Base-by-base conservation (phyloP, 805 yeast species). In the Candida krabiensis region DNA sequence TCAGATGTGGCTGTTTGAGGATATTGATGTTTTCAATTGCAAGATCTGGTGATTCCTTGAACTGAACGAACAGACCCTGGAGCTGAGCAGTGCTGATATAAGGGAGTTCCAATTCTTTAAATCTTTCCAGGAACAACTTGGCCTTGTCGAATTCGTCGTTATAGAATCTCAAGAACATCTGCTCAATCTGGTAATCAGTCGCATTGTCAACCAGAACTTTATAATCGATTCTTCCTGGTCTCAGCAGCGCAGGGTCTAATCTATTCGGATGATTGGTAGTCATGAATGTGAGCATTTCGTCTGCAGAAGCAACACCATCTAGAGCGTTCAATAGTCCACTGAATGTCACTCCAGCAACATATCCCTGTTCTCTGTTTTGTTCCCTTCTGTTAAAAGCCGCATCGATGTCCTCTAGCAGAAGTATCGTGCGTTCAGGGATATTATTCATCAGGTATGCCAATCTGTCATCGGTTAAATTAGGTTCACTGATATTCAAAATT, bases 301-400 rank as follows among this genome's bases (percentile, higher is more conserved):
- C 99, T 2, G 97, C 96, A 19, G 96, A 86, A 3, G 98, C 93
- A 13, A 93, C 98, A 32, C 99, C 99, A 61, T 93, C 99, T 33
- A 93, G 69, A 0, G 99, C 96, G 58, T 93, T 93, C 43, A 93
- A 67, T 31, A 93, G 69, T 0, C 99, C 99, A 40, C 96, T 86
- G 56, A 93, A 93, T 2, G 99, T 93, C 11, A 93, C 97, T 14
- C 96, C 96, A 1, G 95, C 80, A 17, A 73, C 70, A 58, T 70
- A 90, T 0, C 96, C 96, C 48, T 78, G 72, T 14, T 88, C 96
- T 6, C 71, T 76, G 2, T 80, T 68, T 55, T 87, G 95, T 24
- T 76, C 77, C 55, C 99, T 75, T 52, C 80, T 78, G 53, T 80
- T 83, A 66, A 93, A 93, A 0, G 99, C 99, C 0, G 98, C 96